Evolutionary conservation across 2,329 filamentous ascomycete species (phyloP).

Genomic region (Diaporthe citri): DNA sequence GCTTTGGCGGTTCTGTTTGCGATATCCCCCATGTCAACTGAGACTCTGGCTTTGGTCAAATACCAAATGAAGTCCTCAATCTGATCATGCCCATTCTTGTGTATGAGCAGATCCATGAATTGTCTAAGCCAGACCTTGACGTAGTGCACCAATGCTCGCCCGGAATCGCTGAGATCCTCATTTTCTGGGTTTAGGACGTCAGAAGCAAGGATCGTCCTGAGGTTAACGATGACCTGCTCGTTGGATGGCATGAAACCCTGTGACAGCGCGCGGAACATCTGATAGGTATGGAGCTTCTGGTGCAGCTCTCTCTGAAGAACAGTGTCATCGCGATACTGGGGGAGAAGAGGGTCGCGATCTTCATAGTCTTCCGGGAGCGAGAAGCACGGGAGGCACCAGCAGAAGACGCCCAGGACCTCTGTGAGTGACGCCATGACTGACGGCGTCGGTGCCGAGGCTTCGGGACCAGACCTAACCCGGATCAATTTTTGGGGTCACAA

Average conservation of each 20-base stretch:
- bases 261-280: slow-evolving; percentile 86
- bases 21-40: slow-evolving; percentile 75
- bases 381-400: slow-evolving; percentile 73
- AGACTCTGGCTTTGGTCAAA: slow-evolving; percentile 78
- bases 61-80: slow-evolving; percentile 95
- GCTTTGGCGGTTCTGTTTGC: slow-evolving; percentile 70
- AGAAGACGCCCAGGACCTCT: slow-evolving; percentile 42
- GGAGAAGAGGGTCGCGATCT: slow-evolving; percentile 83
- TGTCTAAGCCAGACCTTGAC: slow-evolving; percentile 80
- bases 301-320: slow-evolving; percentile 81
- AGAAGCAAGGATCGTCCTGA: slow-evolving; percentile 82
- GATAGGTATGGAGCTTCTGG: slow-evolving; percentile 92
- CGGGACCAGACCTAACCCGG: too few species aligned
- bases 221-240: slow-evolving; percentile 82
- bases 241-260: slow-evolving; percentile 94
- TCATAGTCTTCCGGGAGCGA: slow-evolving; percentile 66
- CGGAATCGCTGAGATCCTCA: slow-evolving; percentile 81
- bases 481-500: too few species aligned
- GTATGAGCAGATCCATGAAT: slow-evolving; percentile 82
- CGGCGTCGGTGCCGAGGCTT: not conserved
- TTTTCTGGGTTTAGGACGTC: slow-evolving; percentile 83
- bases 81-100: slow-evolving; percentile 88
- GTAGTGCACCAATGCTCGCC: slow-evolving; percentile 78
- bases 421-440: slow-evolving; percentile 35
- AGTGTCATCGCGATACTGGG: slow-evolving; percentile 87